Evolutionary conservation across 179 eudicot species (phyloP).

Genomic region (Silene coronaria): DNA sequence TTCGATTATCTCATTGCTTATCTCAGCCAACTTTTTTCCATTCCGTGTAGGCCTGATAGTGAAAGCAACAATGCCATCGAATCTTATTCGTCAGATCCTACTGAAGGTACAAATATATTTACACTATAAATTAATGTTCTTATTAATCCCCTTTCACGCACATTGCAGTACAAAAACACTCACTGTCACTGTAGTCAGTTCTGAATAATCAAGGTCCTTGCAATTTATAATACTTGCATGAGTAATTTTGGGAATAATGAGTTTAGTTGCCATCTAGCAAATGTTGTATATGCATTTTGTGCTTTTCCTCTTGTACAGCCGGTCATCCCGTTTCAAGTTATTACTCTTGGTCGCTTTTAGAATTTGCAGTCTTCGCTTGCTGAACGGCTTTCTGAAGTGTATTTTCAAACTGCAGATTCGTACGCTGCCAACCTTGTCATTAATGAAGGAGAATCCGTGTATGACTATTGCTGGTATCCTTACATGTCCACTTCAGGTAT

Average conservation of each 20-base stretch:
- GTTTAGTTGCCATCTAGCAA: neutral
- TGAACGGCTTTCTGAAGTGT: constrained; percentile 9
- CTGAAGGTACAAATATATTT: constrained; percentile 41
- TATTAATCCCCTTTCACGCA: neutral
- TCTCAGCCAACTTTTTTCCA: neutral
- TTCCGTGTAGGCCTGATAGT: constrained; percentile 49
- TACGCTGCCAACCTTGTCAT: constrained; percentile 55
- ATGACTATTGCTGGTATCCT: constrained; percentile 98
- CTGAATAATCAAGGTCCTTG: neutral
- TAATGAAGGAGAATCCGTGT: constrained; percentile 81
- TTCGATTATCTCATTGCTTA: neutral
- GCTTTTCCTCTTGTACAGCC: no score
- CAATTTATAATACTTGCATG: neutral
- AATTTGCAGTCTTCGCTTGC: neutral
- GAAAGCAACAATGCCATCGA: constrained; percentile 28
- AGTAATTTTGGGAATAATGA: neutral
- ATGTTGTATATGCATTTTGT: neutral
- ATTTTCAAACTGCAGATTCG: constrained; percentile 53
- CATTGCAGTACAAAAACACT: neutral
- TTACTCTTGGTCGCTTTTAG: neutral
- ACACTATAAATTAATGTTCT: neutral
- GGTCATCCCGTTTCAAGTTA: neutral
- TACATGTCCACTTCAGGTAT: constrained; percentile 90
- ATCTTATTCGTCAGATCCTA: constrained; percentile 29
- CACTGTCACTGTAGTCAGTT: neutral